Base-by-base conservation (phyloP, 179 eudicot genomes). In the Heliamphora pulchella region DNA sequence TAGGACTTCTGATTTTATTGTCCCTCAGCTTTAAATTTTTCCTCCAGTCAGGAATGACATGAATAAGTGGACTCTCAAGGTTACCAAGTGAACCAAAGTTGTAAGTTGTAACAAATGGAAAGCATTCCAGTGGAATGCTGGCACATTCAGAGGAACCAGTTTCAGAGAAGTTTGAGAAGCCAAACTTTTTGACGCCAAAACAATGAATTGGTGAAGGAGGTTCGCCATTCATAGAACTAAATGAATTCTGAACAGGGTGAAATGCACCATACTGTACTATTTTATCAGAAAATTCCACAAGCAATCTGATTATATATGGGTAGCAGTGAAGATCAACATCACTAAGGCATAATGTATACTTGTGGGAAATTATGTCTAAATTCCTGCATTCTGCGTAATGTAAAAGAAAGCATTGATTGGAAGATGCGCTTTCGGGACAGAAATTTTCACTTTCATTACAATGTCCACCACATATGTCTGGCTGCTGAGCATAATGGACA, bases 281-380 rank as follows among this genome's bases (percentile, higher is more conserved):
- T 81, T 86, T 88, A 70, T 89, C 86, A 70, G 83, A 84, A 84
- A 94, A 91, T 17, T 84, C 86, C 71, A 82, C 74, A 83, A 96
- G 80, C 80, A 87, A 76, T 64, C 87, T 81, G 77, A 92, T 82
- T 69, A 94, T 75, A 79, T 81, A 67, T 17, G 97, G 99, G 81
- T 92, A 89, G 88, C 91, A 92, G 83, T 92, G 98, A 86, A 92
- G 77, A 71, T 96, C 93, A 76, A 78, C 80, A 77, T 89, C 87
- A 78, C 79, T 87, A 73, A 93, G 67, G 68, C 82, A 81, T 53
- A 88, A 63, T 55, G 81, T 79, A 84, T 63, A 87, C 74, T 78
- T 81, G 62, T 87, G 86, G 57, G 48, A 76, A 63, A 72, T 51
- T 55, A 78, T 67, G 61, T 82, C 79, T 59, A 77, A 68, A 74